These are phyloP conservation scores for Fusarium beomiforme DNA, from an alignment of 2,329 filamentous ascomycete species.

Conservation along the genomic window DNA sequence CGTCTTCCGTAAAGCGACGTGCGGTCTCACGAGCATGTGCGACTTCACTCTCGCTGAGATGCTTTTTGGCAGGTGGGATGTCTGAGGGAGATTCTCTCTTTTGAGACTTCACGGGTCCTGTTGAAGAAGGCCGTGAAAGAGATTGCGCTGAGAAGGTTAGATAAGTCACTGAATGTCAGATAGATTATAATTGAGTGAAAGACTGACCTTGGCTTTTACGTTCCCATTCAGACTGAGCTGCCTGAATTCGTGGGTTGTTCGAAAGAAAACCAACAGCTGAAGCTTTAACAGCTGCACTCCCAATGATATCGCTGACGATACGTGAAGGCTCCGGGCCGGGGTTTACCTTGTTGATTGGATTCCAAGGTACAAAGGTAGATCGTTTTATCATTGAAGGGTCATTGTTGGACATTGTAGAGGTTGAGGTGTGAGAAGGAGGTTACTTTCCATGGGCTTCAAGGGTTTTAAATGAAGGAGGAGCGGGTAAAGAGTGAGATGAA, in stretches of 20 bases:
- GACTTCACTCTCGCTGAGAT: neutral
- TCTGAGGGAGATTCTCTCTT: conserved; percentile 24
- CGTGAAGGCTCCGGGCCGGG: conserved; percentile 18
- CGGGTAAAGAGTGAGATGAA: neutral
- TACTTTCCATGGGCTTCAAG: neutral
- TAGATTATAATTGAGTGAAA: neutral
- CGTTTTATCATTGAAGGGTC: conserved; percentile 25
- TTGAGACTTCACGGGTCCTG: conserved; percentile 1
- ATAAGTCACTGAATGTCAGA: conserved; percentile 23
- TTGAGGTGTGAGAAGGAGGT: neutral
- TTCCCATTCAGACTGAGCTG: conserved; percentile 47
- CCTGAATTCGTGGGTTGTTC: conserved; percentile 39
- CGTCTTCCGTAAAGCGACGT: conserved; percentile 36
- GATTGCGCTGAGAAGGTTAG: conserved; percentile 17
- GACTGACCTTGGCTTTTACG: conserved; percentile 13
- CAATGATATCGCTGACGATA: conserved; percentile 40
- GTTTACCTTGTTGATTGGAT: conserved; percentile 11
- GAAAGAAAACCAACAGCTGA: conserved; percentile 13
- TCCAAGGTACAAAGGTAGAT: conserved; percentile 32
- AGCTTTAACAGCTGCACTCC: neutral
- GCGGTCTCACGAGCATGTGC: neutral
- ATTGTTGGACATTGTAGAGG: neutral
- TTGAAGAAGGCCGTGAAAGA: neutral
- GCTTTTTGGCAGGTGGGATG: conserved; percentile 8
- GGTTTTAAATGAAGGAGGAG: neutral